Evolutionary conservation across 352 stramenopile genomes (phyloP).

Genomic region (Nothophytophthora sp.): DNA sequence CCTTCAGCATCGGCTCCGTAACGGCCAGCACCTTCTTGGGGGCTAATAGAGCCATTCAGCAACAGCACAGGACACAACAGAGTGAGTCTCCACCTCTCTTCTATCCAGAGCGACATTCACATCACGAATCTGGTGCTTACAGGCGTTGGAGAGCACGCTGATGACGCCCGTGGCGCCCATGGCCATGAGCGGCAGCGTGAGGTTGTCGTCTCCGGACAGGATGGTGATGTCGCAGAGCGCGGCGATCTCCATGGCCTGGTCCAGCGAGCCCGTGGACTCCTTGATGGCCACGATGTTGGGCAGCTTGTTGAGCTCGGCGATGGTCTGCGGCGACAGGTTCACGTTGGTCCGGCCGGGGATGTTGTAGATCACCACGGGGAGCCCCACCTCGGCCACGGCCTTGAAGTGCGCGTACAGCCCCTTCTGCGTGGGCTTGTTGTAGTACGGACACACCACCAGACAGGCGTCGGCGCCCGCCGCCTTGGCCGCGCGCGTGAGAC

Average conservation of each 20-base stretch:
- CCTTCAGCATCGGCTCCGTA: slow-evolving; percentile 73
- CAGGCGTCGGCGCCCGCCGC: slow-evolving; percentile 94
- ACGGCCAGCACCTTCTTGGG: slow-evolving; percentile 86
- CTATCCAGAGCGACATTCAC: background rate
- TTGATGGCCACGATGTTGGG: slow-evolving; percentile 98
- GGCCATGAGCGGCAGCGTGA: slow-evolving; percentile 90
- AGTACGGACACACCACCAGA: slow-evolving; percentile 98
- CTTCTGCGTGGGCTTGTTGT: slow-evolving; percentile 98
- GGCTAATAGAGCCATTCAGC: slow-evolving; percentile 31
- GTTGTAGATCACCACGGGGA: slow-evolving; percentile 98
- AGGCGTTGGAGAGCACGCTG: slow-evolving; percentile 90
- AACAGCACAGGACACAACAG: background rate
- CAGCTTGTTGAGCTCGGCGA: slow-evolving; percentile 92
- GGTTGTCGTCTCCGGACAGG: slow-evolving; percentile 90
- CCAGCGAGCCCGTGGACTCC: slow-evolving; percentile 95
- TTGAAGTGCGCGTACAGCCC: slow-evolving; percentile 96
- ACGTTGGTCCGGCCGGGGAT: slow-evolving; percentile 96
- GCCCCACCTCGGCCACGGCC: slow-evolving; percentile 76
- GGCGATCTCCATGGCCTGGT: slow-evolving; percentile 89
- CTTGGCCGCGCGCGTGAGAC: slow-evolving; percentile 88
- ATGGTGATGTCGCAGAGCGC: slow-evolving; percentile 91
- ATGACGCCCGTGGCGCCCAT: slow-evolving; percentile 90
- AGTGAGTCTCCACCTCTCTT: background rate
- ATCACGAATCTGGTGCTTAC: slow-evolving; percentile 43
- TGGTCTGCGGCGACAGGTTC: slow-evolving; percentile 94